A percentile compares a stretch with the other conserved stretches of the same genome.
phyloP scores from a whole-genome alignment of 176 grass and related monocot species.

The Phoenix roebelenii region DNA sequence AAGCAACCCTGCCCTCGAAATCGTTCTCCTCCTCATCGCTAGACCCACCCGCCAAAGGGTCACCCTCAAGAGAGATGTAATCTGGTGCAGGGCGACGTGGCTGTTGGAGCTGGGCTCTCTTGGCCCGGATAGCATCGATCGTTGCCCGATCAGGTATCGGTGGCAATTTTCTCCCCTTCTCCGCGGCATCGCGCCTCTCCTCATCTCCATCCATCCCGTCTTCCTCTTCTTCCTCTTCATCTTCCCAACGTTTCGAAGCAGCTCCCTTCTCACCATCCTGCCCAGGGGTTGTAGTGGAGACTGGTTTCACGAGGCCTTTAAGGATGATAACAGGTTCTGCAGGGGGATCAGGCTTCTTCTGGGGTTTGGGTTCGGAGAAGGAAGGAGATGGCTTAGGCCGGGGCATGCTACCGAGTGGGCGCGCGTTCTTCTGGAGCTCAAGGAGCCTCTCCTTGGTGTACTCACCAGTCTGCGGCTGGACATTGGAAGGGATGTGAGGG shows the following conservation, averaged over 20 bases:
- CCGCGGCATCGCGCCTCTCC: neutral
- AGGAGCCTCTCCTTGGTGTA: slow-evolving; percentile 84
- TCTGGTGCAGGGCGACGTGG: slow-evolving; percentile 62
- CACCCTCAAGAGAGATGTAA: slow-evolving; percentile 83
- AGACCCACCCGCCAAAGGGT: slow-evolving; percentile 36
- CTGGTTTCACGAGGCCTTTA: slow-evolving; percentile 78
- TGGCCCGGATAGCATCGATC: slow-evolving; percentile 75
- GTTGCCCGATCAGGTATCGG: slow-evolving; percentile 64
- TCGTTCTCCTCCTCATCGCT: slow-evolving; percentile 89
- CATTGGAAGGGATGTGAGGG: slow-evolving; percentile 57
- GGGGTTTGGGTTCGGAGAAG: slow-evolving; percentile 11
- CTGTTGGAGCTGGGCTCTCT: slow-evolving; percentile 75
- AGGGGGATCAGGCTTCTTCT: slow-evolving; percentile 2
- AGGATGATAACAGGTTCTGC: slow-evolving; percentile 56
- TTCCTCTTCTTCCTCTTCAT: slow-evolving; percentile 27
- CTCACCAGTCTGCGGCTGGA: slow-evolving; percentile 75
- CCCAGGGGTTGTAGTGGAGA: slow-evolving; percentile 19
- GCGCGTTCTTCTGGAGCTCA: slow-evolving; percentile 95
- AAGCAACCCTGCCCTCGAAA: slow-evolving; percentile 49
- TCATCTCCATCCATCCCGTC: slow-evolving; percentile 25
- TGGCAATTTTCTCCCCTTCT: slow-evolving; percentile 29
- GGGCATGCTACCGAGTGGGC: slow-evolving; percentile 46
- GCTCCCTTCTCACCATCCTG: neutral
- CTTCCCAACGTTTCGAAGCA: slow-evolving; percentile 14
- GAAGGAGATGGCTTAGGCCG: slow-evolving; percentile 27